Conservation (phyloP, 148 eudicot species). For the Rheum nobile region DNA sequence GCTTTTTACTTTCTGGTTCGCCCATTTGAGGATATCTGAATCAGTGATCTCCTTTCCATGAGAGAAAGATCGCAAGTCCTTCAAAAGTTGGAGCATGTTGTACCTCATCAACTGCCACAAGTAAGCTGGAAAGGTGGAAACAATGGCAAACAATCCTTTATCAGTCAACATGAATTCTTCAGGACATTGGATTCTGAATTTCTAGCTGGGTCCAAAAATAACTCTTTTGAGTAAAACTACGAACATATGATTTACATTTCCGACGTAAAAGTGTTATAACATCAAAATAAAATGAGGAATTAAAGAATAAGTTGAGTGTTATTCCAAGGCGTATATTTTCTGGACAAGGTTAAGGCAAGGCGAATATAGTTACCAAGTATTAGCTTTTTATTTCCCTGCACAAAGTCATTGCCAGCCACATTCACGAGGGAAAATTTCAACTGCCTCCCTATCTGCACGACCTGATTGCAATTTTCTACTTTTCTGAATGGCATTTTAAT, state of each 20-base stretch:
- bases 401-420: conserved; percentile 80
- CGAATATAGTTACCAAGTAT: conserved; percentile 46
- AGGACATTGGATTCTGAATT: too few species aligned
- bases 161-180: too few species aligned
- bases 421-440: conserved; percentile 75
- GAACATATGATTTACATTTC: background rate
- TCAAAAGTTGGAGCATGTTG: conserved; percentile 87
- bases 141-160: background rate
- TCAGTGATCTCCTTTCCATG: conserved; percentile 81
- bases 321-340: too few species aligned
- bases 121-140: conserved; percentile 38
- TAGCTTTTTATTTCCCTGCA: conserved; percentile 88
- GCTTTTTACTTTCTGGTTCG: conserved; percentile 70
- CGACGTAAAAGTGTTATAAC: background rate
- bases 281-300: too few species aligned
- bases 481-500: conserved; percentile 92
- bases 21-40: conserved; percentile 77
- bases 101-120: conserved; percentile 95
- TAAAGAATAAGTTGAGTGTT: too few species aligned
- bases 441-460: conserved; percentile 54
- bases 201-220: too few species aligned
- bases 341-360: background rate
- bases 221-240: background rate
- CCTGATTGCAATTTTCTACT: conserved; percentile 98
- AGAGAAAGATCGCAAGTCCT: conserved; percentile 66